Evolutionary conservation across 2,329 filamentous ascomycete genomes (phyloP), one percentile per base, ranked within the genome.

Genomic region (Phialemoniopsis sp.): DNA sequence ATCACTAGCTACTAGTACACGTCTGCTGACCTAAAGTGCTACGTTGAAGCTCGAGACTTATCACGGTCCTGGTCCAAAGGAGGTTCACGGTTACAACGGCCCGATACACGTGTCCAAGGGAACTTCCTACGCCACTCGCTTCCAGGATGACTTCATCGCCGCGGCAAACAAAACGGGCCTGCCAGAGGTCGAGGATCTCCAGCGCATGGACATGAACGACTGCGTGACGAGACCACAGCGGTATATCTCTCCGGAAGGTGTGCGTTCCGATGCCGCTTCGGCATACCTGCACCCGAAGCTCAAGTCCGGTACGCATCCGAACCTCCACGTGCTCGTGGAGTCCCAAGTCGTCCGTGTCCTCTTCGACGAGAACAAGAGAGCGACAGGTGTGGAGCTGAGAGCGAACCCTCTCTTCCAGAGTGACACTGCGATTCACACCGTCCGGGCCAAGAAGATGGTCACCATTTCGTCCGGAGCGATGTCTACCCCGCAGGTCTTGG

Each of bases 381-480:
- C 80, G 5, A 59, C 60, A 3, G 79, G 76, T 0, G 68, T 83
- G 8, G 76, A 82, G 48, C 76, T 74, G 46, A 65, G 64, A 34
- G 63, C 69, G 31, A 76, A 69, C 46, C 58, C 63, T 13, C 59
- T 60, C 3, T 66, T 66, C 48, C 60, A 70, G 39, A 58, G 19
- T 37, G 41, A 4, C 33, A 54, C 15, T 34, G 49, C 18, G 46
- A 26, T 26, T 10, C 6, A 55, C 18, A 58, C 51, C 1, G 58
- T 81, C 14, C 66, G 59, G 33, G 78, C 79, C 4, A 63, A 66
- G 7, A 80, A 75, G 55, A 58, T 80, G 15, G 76, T 83, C 4
- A 50, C 71, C 5, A 46, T 69, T 1, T 62, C 65, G 2, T 63
- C 65, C 5, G 78, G 78, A 10, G 67, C 75, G 0, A 62, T 70